phyloP scores from a whole-genome alignment of 2,329 filamentous ascomycete genomes.

The Nigrospora sphaerica region DNA sequence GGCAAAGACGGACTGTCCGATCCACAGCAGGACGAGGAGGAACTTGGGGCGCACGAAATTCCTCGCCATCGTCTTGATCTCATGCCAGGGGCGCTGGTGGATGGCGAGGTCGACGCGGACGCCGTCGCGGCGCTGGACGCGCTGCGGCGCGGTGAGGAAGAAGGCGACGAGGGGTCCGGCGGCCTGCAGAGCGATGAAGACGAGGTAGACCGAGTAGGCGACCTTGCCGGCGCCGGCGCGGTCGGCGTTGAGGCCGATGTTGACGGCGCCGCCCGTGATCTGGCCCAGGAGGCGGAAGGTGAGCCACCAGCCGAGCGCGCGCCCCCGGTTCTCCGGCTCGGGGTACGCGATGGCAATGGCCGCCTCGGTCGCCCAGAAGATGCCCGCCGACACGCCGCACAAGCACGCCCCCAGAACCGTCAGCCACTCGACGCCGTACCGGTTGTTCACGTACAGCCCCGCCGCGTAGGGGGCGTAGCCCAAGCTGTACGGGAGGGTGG shows the following conservation, averaged over 20 bases:
- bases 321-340: conserved; percentile 60
- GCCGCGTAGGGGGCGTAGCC: conserved; percentile 68
- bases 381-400: conserved; percentile 62
- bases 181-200: conserved; percentile 67
- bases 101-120: conserved; percentile 54
- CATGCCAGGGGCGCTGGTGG: conserved; percentile 44
- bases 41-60: conserved; percentile 56
- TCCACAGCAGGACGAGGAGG: conserved; percentile 58
- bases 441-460: conserved; percentile 65
- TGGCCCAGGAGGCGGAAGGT: conserved; percentile 52
- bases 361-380: conserved; percentile 72
- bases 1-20: conserved; percentile 63
- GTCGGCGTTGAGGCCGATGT: conserved; percentile 57
- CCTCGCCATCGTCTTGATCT: conserved; percentile 51
- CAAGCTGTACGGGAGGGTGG: conserved; percentile 26
- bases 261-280: conserved; percentile 66
- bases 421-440: conserved; percentile 63
- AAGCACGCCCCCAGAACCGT: conserved; percentile 60
- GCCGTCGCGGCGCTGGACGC: conserved; percentile 61
- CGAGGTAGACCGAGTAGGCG: conserved; percentile 59
- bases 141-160: conserved; percentile 51
- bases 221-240: conserved; percentile 54
- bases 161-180: conserved; percentile 57
- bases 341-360: conserved; percentile 68
- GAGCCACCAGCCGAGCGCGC: conserved; percentile 63